Evolutionary conservation across 768 basidiomycete species (phyloP).

Genomic region (Hygrophoropsis aurantiaca): DNA sequence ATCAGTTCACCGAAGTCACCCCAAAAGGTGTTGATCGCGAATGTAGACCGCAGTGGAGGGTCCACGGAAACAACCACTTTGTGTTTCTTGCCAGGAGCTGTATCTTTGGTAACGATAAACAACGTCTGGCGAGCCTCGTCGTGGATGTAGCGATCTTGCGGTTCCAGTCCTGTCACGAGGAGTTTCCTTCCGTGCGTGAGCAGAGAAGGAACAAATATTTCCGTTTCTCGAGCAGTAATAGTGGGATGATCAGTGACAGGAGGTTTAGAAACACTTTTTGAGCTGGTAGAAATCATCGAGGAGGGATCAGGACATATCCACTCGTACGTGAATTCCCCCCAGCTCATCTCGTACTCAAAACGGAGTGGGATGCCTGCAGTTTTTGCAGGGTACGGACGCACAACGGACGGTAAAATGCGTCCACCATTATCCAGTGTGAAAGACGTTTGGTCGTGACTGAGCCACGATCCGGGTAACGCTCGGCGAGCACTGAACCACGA

Average conservation of each 20-base stretch:
- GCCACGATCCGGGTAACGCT: constrained; percentile 52
- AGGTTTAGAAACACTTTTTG: constrained; percentile 30
- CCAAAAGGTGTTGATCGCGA: constrained; percentile 65
- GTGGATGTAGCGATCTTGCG: constrained; percentile 53
- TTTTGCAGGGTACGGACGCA: constrained; percentile 90
- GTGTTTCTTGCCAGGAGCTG: constrained; percentile 45
- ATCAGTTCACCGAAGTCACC: constrained; percentile 47
- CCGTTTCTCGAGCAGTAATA: constrained; percentile 65
- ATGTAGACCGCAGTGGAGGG: constrained; percentile 51
- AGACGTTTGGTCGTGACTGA: constrained; percentile 59
- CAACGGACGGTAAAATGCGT: constrained; percentile 73
- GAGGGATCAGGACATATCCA: constrained; percentile 50
- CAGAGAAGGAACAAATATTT: constrained; percentile 74
- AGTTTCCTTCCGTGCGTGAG: constrained; percentile 59
- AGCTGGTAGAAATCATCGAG: constrained; percentile 1
- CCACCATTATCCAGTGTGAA: constrained; percentile 82
- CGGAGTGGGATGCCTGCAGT: constrained; percentile 79
- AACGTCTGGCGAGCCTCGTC: constrained; percentile 73
- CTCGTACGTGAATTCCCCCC: constrained; percentile 61
- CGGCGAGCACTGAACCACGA: constrained; percentile 82
- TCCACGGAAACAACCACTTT: constrained; percentile 53
- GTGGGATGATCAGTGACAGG: constrained; percentile 39
- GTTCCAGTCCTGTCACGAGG: constrained; percentile 53
- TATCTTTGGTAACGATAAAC: constrained; percentile 54
- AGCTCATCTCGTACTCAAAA: constrained; percentile 78